Evolutionary conservation across 257 asterid genomes (phyloP), one percentile per base, ranked within the genome.

Genomic region (Solanum clarkiae): DNA sequence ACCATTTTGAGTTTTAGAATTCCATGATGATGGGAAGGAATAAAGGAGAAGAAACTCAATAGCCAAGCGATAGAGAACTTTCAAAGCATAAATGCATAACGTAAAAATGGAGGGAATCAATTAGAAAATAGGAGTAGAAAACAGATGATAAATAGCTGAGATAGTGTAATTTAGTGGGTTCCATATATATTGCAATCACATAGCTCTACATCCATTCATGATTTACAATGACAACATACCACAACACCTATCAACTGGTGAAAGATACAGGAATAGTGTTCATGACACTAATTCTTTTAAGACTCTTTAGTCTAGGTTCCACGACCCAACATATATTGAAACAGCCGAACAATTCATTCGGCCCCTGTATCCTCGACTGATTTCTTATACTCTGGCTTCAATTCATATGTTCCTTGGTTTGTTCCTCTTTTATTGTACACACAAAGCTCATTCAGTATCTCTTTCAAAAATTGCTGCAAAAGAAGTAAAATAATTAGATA

Each of bases 321-420:
- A 16, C 15, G 53, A 17, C 15, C 26, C 9, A 69, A 17, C 13
- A 44, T 77, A 2, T 26, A 10, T 42, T 49, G 24, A 24, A 49
- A 51, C 82, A 77, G 82, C 13, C 17, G 82, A 63, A 53, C 24
- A 79, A 79, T 79, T 53, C 65, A 79, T 53, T 93, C 98, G 81
- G 94, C 93, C 87, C 92, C 97, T 86, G 98, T 86, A 86, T 92
- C 99, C 91, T 93, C 98, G 1, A 81, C 99, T 80, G 99, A 94
- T 87, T 93, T 97, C 91, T 94, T 97, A 85, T 97, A 97, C 92
- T 95, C 99, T 57, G 99, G 97, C 90, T 95, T 97, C 79, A 95
- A 95, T 95, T 97, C 99, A 84, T 97, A 97, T 45, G 98, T 97
- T 86, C 99, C 99, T 87, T 95, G 99, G 90, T 97, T 94, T 59